Evolutionary conservation across 306 rosid species (phyloP).

Genomic region (Lagenaria siceraria): DNA sequence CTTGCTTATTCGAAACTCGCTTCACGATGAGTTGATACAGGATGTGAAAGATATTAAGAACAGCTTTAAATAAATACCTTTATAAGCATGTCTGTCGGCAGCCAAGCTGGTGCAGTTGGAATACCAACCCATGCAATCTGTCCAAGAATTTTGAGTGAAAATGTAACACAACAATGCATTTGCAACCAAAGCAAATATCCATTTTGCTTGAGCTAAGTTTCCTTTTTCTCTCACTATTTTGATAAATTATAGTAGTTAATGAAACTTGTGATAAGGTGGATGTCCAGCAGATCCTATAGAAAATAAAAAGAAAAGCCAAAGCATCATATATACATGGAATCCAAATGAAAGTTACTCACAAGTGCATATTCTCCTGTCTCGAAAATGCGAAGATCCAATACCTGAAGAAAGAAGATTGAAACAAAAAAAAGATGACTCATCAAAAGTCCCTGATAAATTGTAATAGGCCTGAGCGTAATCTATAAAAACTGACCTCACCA

Average conservation of each 20-base stretch:
- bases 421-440: not conserved
- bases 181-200: not conserved
- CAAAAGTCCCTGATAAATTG: not conserved
- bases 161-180: not conserved
- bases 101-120: slow-evolving; percentile 99
- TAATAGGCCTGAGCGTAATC: not conserved
- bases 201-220: not conserved
- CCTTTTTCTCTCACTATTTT: not conserved
- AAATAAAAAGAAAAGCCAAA: not conserved
- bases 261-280: not conserved
- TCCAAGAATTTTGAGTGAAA: not conserved
- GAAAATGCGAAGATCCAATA: slow-evolving; percentile 69
- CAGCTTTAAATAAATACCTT: slow-evolving; percentile 40
- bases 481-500: slow-evolving; percentile 64
- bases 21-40: not conserved
- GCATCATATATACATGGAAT: not conserved
- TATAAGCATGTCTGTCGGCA: slow-evolving; percentile 87
- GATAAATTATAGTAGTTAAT: not conserved
- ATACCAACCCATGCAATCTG: slow-evolving; percentile 91
- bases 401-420: slow-evolving; percentile 25
- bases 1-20: not conserved
- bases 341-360: slow-evolving; percentile 25
- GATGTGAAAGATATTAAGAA: not conserved
- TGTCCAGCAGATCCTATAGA: not conserved
- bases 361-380: slow-evolving; percentile 94